Conservation (phyloP, 371 early-diverging fungal genomes). For the Mucor ambiguus region DNA sequence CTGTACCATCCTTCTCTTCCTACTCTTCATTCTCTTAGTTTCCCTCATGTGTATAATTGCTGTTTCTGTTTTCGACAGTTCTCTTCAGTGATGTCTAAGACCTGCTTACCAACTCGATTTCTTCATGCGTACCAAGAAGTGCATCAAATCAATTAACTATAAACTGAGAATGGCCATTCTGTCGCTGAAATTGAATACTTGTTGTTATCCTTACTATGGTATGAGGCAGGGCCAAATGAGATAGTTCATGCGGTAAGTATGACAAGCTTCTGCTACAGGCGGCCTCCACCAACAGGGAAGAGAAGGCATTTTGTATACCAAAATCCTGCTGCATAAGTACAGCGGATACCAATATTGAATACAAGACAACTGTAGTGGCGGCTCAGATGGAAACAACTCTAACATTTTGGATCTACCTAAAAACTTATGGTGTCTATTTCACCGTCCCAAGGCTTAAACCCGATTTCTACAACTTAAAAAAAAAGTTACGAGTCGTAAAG, state of each 20-base stretch:
- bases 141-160: background rate
- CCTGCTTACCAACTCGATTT: slow-evolving; percentile 45
- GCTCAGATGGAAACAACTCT: background rate
- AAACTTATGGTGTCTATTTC: too few relatives aligned
- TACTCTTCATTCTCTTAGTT: background rate
- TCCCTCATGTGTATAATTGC: background rate
- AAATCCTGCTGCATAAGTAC: background rate
- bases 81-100: background rate
- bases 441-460: too few relatives aligned
- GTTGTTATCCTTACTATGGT: background rate
- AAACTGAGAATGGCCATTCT: background rate
- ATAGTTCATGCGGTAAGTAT: background rate
- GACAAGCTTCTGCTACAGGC: background rate
- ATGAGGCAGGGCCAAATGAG: background rate
- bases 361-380: background rate
- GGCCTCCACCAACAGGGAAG: background rate
- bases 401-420: too few relatives aligned
- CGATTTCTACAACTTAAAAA: too few relatives aligned
- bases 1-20: background rate
- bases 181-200: background rate
- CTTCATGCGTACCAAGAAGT: background rate
- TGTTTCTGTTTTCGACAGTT: background rate
- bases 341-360: background rate
- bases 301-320: background rate
- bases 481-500: too few relatives aligned